phyloP scores from a whole-genome alignment of 371 early-diverging fungal species.

The Sporodiniella umbellata region DNA sequence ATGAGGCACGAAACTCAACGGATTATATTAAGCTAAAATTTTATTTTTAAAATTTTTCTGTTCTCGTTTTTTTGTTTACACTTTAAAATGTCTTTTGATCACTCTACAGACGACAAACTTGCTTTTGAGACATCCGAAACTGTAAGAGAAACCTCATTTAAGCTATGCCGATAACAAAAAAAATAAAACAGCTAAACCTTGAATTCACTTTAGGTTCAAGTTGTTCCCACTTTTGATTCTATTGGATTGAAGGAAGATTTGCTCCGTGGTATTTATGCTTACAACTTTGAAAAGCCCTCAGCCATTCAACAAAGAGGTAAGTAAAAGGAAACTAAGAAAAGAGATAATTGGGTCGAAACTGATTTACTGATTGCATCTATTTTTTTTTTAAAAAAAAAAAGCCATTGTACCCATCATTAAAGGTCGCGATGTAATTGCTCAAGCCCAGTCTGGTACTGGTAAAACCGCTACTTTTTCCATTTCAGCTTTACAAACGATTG shows the following conservation, averaged over 20 bases:
- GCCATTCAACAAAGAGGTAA: slow-evolving; percentile 93
- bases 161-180: no score
- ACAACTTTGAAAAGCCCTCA: slow-evolving; percentile 91
- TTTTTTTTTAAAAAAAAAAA: slow-evolving; percentile 9
- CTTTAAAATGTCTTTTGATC: slow-evolving; percentile 40
- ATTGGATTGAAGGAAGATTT: slow-evolving; percentile 93
- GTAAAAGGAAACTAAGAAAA: neutral
- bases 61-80: neutral
- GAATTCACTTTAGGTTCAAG: slow-evolving; percentile 45
- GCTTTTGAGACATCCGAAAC: slow-evolving; percentile 66
- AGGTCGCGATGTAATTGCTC: slow-evolving; percentile 97
- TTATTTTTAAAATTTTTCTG: neutral
- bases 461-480: slow-evolving; percentile 99
- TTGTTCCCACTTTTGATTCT: slow-evolving; percentile 89
- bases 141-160: slow-evolving; percentile 30
- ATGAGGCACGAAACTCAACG: no score
- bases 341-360: no score
- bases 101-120: slow-evolving; percentile 57
- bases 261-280: slow-evolving; percentile 97
- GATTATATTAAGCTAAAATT: neutral
- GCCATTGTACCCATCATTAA: slow-evolving; percentile 94
- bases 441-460: slow-evolving; percentile 99
- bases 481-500: slow-evolving; percentile 93
- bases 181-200: no score
- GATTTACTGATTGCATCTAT: no score